phyloP scores from a whole-genome alignment of 2,329 filamentous ascomycete species.

The Colletotrichum simmondsii region DNA sequence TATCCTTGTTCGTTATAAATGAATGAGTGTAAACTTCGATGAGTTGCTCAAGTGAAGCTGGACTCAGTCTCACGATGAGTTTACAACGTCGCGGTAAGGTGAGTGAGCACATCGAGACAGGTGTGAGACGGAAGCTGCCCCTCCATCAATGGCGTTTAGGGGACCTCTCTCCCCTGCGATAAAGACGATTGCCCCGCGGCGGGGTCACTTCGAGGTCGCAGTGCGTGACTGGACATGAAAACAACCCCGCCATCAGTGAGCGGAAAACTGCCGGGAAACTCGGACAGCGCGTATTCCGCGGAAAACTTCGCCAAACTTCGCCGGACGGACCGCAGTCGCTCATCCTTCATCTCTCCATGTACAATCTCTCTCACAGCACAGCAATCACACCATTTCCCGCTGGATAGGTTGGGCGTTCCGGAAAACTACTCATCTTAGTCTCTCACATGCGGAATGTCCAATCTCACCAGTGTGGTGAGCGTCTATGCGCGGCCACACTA shows the following conservation, averaged over 20 bases:
- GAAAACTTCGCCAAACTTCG: slow-evolving; percentile 23
- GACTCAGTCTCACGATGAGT: not conserved
- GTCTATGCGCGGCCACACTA: too few relatives aligned
- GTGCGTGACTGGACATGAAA: not conserved
- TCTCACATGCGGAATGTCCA: too few relatives aligned
- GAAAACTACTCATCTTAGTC: not conserved
- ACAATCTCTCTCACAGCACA: not conserved
- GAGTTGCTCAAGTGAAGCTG: not conserved
- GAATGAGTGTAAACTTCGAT: not conserved
- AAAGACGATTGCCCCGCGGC: not conserved
- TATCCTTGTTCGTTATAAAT: not conserved
- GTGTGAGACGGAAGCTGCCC: not conserved
- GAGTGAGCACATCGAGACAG: too few relatives aligned
- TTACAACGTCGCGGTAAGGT: not conserved
- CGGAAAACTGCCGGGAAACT: slow-evolving; percentile 7
- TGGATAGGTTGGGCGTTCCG: not conserved
- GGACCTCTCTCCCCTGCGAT: not conserved
- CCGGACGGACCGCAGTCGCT: slow-evolving; percentile 19
- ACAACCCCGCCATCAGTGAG: slow-evolving; percentile 15
- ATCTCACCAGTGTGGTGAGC: too few relatives aligned
- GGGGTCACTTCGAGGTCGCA: not conserved
- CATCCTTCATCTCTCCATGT: not conserved
- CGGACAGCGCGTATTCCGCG: slow-evolving; percentile 1
- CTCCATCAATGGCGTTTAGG: not conserved
- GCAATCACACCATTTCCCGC: not conserved